phyloP scores from a whole-genome alignment of 352 stramenopile genomes.

The Globisporangium takayamanum region DNA sequence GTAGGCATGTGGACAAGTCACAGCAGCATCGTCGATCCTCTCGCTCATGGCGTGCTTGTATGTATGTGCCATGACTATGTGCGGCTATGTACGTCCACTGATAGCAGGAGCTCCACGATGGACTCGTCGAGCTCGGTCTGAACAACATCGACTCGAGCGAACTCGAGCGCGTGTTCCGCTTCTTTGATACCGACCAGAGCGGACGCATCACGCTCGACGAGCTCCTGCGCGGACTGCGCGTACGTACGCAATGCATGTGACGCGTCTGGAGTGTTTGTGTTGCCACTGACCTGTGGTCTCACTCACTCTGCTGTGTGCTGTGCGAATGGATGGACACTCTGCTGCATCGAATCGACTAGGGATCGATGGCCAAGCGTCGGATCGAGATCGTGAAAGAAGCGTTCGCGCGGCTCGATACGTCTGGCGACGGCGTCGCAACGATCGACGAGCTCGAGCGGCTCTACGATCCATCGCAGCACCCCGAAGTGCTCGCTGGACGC shows the following conservation, averaged over 20 bases:
- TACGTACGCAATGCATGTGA: conserved; percentile 14
- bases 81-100: neutral
- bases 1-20: neutral
- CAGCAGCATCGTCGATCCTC: neutral
- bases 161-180: conserved; percentile 48
- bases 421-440: conserved; percentile 48
- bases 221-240: conserved; percentile 81
- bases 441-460: conserved; percentile 64
- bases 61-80: neutral
- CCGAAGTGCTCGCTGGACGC: conserved; percentile 64
- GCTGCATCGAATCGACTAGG: conserved; percentile 18
- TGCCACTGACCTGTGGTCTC: neutral
- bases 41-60: neutral
- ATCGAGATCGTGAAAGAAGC: conserved; percentile 82
- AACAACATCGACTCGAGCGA: conserved; percentile 28
- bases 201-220: conserved; percentile 86
- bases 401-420: conserved; percentile 70
- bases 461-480: conserved; percentile 79
- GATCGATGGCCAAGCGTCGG: conserved; percentile 68
- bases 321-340: neutral
- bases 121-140: conserved; percentile 42
- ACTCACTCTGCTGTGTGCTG: neutral
- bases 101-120: conserved; percentile 48
- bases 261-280: neutral
- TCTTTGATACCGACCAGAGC: conserved; percentile 80